phyloP scores from a whole-genome alignment of 2,329 filamentous ascomycete species.

The Hymenotorrendiella dingleyae region DNA sequence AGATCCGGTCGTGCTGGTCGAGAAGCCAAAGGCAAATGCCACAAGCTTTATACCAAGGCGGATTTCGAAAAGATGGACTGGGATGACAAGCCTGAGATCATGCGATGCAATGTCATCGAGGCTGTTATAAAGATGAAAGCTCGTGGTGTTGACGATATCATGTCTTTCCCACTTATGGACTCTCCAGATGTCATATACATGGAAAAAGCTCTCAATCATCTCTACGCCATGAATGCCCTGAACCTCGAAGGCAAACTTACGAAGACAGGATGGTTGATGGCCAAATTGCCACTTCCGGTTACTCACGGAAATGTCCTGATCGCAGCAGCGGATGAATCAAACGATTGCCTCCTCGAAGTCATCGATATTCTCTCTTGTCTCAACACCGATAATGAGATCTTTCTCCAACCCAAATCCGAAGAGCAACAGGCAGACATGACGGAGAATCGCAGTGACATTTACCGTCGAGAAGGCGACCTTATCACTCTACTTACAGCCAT shows the following conservation, averaged over 20 bases:
- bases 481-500: conserved; percentile 59
- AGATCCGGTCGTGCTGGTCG: conserved; percentile 86
- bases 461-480: conserved; percentile 58
- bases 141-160: conserved; percentile 73
- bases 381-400: conserved; percentile 58
- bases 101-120: conserved; percentile 81
- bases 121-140: conserved; percentile 92
- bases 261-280: conserved; percentile 66
- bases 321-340: conserved; percentile 64
- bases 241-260: conserved; percentile 69
- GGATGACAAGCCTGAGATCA: conserved; percentile 78
- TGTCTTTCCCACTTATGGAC: conserved; percentile 81
- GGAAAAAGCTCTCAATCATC: conserved; percentile 73
- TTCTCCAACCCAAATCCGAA: conserved; percentile 52
- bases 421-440: conserved; percentile 50
- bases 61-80: conserved; percentile 66
- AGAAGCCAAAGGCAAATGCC: conserved; percentile 87
- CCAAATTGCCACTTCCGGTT: conserved; percentile 76
- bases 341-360: conserved; percentile 69
- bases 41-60: conserved; percentile 77
- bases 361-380: conserved; percentile 75
- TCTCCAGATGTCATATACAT: conserved; percentile 71
- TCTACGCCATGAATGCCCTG: conserved; percentile 74
- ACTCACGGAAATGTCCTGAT: conserved; percentile 77
- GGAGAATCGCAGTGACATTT: conserved; percentile 49